These are phyloP conservation scores for Carex arenaria DNA, from an alignment of 202 grass and related monocot genomes.

Conservation along the genomic window DNA sequence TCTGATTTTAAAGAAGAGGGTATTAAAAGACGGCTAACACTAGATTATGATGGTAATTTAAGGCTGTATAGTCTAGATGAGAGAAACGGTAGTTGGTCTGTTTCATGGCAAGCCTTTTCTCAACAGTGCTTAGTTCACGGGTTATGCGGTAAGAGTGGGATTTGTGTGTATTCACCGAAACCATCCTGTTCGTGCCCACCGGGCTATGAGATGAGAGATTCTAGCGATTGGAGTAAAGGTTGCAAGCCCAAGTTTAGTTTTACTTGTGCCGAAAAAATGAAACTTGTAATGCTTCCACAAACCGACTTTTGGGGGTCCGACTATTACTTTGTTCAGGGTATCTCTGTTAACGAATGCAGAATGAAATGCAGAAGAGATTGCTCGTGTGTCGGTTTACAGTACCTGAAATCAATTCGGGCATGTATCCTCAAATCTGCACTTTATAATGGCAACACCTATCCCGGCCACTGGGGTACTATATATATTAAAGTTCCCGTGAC, in stretches of 20 bases:
- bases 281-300: conserved; percentile 32
- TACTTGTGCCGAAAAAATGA: conserved; percentile 17
- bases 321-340: background rate
- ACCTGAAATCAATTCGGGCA: background rate
- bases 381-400: conserved; percentile 23
- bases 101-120: conserved; percentile 41
- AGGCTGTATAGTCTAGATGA: conserved; percentile 55
- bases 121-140: conserved; percentile 38
- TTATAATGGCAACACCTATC: conserved; percentile 41
- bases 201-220: conserved; percentile 43
- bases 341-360: conserved; percentile 19
- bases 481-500: conserved; percentile 39
- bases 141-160: conserved; percentile 50
- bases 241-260: conserved; percentile 25
- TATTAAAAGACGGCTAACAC: conserved; percentile 48
- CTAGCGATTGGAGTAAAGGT: conserved; percentile 48
- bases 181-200: conserved; percentile 52
- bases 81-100: conserved; percentile 21
- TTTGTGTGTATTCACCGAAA: conserved; percentile 45
- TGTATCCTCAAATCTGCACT: conserved; percentile 45
- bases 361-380: conserved; percentile 26
- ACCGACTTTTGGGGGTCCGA: conserved; percentile 70
- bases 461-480: conserved; percentile 6
- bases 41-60: conserved; percentile 58
- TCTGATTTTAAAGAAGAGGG: conserved; percentile 29